Evolutionary conservation across 805 yeast species (phyloP), one percentile per base, ranked within the genome.

Genomic region (Metschnikowia corniflorae): DNA sequence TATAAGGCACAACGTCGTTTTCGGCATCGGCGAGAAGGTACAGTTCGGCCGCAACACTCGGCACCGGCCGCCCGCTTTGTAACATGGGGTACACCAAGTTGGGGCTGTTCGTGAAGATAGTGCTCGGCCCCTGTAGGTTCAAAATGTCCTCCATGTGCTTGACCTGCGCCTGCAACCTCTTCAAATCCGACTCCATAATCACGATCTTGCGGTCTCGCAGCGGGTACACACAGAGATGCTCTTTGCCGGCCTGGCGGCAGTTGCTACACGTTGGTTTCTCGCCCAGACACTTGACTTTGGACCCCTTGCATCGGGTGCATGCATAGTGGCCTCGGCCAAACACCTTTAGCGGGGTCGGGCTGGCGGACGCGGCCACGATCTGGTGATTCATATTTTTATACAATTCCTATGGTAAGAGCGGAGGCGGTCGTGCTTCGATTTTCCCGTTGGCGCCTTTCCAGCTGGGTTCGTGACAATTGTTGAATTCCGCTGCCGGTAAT

Each of bases 291-390:
- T 61, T 60, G 49, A 64, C 62, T 37, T 66, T 66, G 33, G 63
- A 56, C 29, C 61, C 33, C 41, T 64, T 65, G 46, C 72, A 66
- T 20, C 70, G 54, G n/a, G 61, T 54, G 47, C 72, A 66, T 4
- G 72, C 72, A 42, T 66, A 65, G 42, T 66, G 72, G 29, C 59
- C 49, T 25, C 72, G 49, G 2, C 72, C 72, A 46, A 57, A 66
- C 21, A 66, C 70, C 51, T 65, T 65, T 20, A 66, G 47, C 12
- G 70, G 72, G 17, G 45, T 48, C 16, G 54, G 54, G 24, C 24
- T 21, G 9, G 9, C 24, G 24, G 24, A 21, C 3, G 5, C 9
- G 9, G 24, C 24, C 5, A 10, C 12, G 24, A 21, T n/a, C n/a
- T n/a, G n/a, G n/a, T n/a, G n/a, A n/a, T n/a, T n/a, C n/a, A n/a